Evolutionary conservation across 2,329 filamentous ascomycete species (phyloP).

Genomic region (Stemphylium beticola): DNA sequence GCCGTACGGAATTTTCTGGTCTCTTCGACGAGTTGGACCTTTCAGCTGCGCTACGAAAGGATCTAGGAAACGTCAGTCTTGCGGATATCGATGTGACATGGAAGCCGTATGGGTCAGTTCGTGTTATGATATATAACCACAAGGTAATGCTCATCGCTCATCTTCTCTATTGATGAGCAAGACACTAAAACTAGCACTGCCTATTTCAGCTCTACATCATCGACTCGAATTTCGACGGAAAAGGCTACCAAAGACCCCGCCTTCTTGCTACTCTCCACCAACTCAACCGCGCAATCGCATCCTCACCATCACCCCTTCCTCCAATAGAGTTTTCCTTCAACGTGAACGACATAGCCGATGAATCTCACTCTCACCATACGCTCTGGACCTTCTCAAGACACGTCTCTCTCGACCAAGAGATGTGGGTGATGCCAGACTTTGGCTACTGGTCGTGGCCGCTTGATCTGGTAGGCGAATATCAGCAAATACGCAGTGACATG

Average conservation of each 20-base stretch:
- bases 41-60: constrained; percentile 16
- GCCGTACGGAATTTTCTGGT: constrained; percentile 25
- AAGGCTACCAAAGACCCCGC: constrained; percentile 32
- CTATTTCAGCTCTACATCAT: constrained; percentile 43
- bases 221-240: constrained; percentile 25
- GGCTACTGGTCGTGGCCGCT: constrained; percentile 32
- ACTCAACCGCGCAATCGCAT: constrained; percentile 46
- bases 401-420: constrained; percentile 14
- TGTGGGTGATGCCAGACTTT: constrained; percentile 34
- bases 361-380: constrained; percentile 14
- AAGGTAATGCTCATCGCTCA: constrained; percentile 20
- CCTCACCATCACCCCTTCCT: constrained; percentile 57
- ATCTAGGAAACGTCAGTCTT: constrained; percentile 17
- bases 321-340: constrained; percentile 61
- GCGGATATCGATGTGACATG: constrained; percentile 31
- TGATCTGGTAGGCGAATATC: constrained; percentile 20
- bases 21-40: constrained; percentile 35
- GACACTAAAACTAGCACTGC: neutral
- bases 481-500: constrained; percentile 21
- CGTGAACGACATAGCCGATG: constrained; percentile 41
- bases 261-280: constrained; percentile 59
- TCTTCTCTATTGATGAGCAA: neutral
- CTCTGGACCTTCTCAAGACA: constrained; percentile 25
- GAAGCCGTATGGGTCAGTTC: constrained; percentile 24
- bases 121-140: constrained; percentile 40